Evolutionary conservation across 1,284 basidiomycete species (phyloP).

Genomic region (Kwoniella shivajii): DNA sequence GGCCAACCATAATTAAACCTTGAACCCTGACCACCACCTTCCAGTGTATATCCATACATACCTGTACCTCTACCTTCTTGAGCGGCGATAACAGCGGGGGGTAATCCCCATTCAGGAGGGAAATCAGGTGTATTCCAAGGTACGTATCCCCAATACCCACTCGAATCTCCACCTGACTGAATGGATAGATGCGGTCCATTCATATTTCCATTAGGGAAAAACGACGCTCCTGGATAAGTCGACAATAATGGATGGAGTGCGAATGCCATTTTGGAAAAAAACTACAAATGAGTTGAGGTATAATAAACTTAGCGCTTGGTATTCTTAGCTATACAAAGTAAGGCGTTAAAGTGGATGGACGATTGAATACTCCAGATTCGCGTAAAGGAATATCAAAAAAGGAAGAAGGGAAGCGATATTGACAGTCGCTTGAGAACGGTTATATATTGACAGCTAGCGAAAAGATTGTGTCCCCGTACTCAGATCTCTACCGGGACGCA

Average conservation of each 20-base stretch:
- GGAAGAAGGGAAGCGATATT: no score
- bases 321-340: no score
- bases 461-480: no score
- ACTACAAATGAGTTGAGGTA: no score
- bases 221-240: conserved; percentile 32
- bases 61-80: conserved; percentile 42
- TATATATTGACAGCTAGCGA: no score
- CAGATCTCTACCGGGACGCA: no score
- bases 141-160: conserved; percentile 41
- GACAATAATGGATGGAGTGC: conserved; percentile 21
- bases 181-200: conserved; percentile 40
- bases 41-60: conserved; percentile 28
- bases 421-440: no score
- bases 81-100: conserved; percentile 31
- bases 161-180: conserved; percentile 32
- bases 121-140: conserved; percentile 32
- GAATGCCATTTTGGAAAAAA: conserved; percentile 34
- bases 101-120: conserved; percentile 24
- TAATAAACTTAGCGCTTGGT: no score
- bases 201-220: conserved; percentile 37
- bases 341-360: no score
- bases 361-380: no score
- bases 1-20: conserved; percentile 47
- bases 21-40: conserved; percentile 22
- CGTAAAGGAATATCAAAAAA: no score